Conservation (phyloP, 2,329 filamentous ascomycete species). For the Curvularia sp. region DNA sequence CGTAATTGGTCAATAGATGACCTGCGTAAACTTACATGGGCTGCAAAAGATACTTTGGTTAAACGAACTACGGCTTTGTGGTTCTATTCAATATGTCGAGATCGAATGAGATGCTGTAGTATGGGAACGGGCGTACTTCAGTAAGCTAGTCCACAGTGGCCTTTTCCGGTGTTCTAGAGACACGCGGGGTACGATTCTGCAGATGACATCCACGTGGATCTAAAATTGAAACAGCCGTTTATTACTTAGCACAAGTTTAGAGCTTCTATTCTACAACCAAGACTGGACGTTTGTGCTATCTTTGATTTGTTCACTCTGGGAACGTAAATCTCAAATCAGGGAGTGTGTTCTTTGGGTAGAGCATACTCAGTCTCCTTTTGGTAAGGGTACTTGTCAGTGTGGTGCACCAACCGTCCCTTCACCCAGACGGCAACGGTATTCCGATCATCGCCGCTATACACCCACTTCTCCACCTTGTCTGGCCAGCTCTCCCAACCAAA, state of each 20-base stretch:
- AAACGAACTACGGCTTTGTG: too few relatives aligned
- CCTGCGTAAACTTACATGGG: background rate
- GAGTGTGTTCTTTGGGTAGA: background rate
- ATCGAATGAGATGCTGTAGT: background rate
- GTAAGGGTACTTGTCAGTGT: constrained; percentile 25
- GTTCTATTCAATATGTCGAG: too few relatives aligned
- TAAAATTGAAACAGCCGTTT: background rate
- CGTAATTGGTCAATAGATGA: background rate
- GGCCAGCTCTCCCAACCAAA: constrained; percentile 94
- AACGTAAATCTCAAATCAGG: background rate
- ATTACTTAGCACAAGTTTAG: background rate
- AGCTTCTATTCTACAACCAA: background rate
- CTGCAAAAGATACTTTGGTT: background rate
- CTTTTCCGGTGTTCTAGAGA: background rate
- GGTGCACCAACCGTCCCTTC: constrained; percentile 79
- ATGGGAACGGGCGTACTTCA: background rate
- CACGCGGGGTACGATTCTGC: background rate
- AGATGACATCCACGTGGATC: background rate
- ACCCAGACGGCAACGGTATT: constrained; percentile 94
- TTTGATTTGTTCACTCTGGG: too few relatives aligned
- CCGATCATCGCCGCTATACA: constrained; percentile 90
- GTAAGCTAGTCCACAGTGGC: background rate
- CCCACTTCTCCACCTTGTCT: constrained; percentile 89
- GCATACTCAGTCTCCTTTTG: background rate
- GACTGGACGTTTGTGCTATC: background rate